Evolutionary conservation across 2,329 filamentous ascomycete genomes (phyloP), one percentile per base, ranked within the genome.

Genomic region (Phyllosticta ampelicida): DNA sequence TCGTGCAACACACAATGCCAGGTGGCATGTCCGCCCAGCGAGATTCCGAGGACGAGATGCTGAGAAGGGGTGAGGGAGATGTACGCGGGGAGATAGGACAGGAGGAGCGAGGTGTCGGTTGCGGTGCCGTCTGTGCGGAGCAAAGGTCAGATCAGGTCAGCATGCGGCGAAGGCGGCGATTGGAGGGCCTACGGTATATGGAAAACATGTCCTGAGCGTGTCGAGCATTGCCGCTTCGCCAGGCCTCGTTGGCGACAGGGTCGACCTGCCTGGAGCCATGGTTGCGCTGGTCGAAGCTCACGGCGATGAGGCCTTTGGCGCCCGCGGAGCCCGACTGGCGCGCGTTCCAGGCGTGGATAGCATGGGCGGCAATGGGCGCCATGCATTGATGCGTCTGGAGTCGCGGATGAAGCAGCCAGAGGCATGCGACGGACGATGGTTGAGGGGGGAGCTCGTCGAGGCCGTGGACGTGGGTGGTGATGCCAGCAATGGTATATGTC

Each of bases 191-290:
- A 72, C 83, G 81, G 60, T 91, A 86, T 61, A 84, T 82, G 28
- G 82, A 84, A 69, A 94, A 90, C 90, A 99, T 96, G 71, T 99
- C 94, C 68, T 89, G 84, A 0, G 90, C 92, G 74, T 97, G 94
- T 6, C 78, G 81, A 8, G 80, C 76, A 68, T 96, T 96, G 28
- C 90, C 90, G 44, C 82, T 73, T 50, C 82, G 80, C 92, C 91
- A 97, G 3, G 86, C 79, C 64, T 86, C 78, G 70, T 96, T 97
- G 23, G 86, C 84, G 18, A 78, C 64, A 8, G 80, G 74, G 65
- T 86, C 79, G 1, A 92, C 81, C 60, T 84, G 72, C 57, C 94
- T 78, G 2, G 81, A 80, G 23, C 94, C 94, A 73, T 97, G 94
- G 71, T 97, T 97, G 51, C 92, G 82, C 76, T 96, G 90, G 73